Base-by-base conservation (phyloP, 2,329 filamentous ascomycete species). In the Sclerotinia subarctica region DNA sequence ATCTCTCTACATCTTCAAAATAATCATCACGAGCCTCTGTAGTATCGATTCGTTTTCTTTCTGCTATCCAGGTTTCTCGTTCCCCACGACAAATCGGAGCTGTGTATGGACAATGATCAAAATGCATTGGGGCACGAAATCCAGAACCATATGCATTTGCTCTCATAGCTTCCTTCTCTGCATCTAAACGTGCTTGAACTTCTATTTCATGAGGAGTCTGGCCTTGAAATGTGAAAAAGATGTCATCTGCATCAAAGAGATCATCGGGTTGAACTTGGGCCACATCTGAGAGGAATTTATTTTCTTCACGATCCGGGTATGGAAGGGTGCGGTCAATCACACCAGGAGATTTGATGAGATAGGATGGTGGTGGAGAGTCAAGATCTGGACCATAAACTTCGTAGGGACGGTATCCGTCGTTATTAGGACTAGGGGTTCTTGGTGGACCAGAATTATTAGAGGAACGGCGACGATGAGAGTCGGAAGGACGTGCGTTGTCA, bases 231-330 rank as follows among this genome's bases (percentile, higher is more conserved):
- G 7, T 7, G 2, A 51, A 63, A 2, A 26, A 38, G n/a, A 63
- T n/a, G 8, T 63, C 59, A 6, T 63, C 59, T 5, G 59, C 59
- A 21, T 63, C 47, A 8, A 63, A 63, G n/a, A 63, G 59, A 19
- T 63, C 59, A 2, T 26, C 29, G 5, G 59, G 46, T 26, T 51
- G 46, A 7, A 52, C 47, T 35, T 15, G 29, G n/a, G 46, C 59
- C 1, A 51, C 32, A 2, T 63, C 59, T 5, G 46, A n/a, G 15
- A 63, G 46, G 8, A 11, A 42, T 21, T 26, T 19, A 10, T 38
- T n/a, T 1, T 38, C n/a, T 24, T 15, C 7, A 7, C 59, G 59
- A 10, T 26, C 32, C 2, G 15, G 21, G 47, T 63, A 63, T 4
- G 59, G 46, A 26, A 63, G 29, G 10, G 29, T 35, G 5, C 32